A percentile compares a stretch with the other conserved stretches of the same genome.
Conservation (phyloP, 306 rosid genomes). For the Clitoria ternatea region DNA sequence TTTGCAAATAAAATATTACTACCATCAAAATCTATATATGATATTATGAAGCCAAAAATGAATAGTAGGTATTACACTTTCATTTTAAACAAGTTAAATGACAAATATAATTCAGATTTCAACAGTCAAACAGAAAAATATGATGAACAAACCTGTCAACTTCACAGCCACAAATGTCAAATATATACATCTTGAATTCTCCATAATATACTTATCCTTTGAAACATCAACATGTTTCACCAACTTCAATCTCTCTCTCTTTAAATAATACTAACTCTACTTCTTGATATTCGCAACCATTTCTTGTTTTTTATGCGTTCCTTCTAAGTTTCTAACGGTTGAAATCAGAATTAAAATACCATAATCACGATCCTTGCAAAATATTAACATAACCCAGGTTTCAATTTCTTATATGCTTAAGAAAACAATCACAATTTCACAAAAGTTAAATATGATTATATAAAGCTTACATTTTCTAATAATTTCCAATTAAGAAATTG, state of each 20-base stretch:
- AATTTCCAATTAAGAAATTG: not conserved
- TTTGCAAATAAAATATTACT: no score
- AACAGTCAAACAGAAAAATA: not conserved
- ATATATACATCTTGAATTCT: not conserved
- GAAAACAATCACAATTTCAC: not conserved
- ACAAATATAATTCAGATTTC: no score
- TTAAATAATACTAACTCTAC: not conserved
- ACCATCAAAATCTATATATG: no score
- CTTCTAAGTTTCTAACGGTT: not conserved
- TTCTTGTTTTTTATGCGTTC: no score
- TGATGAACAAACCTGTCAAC: not conserved
- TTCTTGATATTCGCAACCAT: not conserved
- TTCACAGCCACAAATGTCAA: conserved; percentile 19
- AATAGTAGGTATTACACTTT: no score
- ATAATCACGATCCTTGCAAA: not conserved
- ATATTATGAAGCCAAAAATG: no score
- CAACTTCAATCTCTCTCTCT: not conserved
- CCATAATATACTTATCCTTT: not conserved
- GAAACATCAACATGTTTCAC: not conserved
- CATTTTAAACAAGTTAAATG: no score
- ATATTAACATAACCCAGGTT: no score
- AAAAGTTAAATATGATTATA: no score
- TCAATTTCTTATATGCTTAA: not conserved
- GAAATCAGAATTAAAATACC: not conserved
- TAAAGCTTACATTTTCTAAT: not conserved